These are phyloP conservation scores for Ambrosiella beaveri DNA, from an alignment of 2,329 filamentous ascomycete genomes.

Conservation along the genomic window DNA sequence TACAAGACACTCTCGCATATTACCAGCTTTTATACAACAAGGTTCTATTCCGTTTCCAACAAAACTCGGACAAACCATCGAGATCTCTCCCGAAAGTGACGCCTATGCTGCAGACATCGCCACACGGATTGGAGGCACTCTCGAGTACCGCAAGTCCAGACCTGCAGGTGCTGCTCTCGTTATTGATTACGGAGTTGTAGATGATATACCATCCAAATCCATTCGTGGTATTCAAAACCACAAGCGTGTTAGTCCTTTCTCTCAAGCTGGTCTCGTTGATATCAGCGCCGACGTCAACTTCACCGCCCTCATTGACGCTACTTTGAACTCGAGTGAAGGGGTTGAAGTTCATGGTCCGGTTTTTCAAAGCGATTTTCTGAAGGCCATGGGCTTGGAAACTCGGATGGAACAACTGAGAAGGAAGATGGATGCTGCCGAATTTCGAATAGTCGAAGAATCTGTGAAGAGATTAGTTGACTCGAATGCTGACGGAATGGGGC, in stretches of 20 bases:
- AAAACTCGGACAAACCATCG: slow-evolving; percentile 51
- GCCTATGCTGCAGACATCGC: slow-evolving; percentile 71
- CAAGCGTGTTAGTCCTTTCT: slow-evolving; percentile 59
- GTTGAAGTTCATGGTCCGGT: slow-evolving; percentile 89
- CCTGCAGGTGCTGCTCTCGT: slow-evolving; percentile 83
- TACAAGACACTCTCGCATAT: slow-evolving; percentile 69
- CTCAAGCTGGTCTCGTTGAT: slow-evolving; percentile 66
- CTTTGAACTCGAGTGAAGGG: slow-evolving; percentile 53
- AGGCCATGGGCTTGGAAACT: slow-evolving; percentile 66
- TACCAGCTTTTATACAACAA: slow-evolving; percentile 65
- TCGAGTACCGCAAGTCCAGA: slow-evolving; percentile 33
- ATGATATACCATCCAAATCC: slow-evolving; percentile 70
- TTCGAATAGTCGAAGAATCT: slow-evolving; percentile 47
- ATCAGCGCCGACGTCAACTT: slow-evolving; percentile 92
- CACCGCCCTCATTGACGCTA: slow-evolving; percentile 64
- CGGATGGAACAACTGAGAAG: slow-evolving; percentile 47
- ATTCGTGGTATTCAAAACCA: slow-evolving; percentile 77
- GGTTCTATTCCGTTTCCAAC: slow-evolving; percentile 56
- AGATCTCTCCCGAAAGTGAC: slow-evolving; percentile 76
- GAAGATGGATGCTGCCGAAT: slow-evolving; percentile 27
- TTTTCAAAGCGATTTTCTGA: slow-evolving; percentile 65
- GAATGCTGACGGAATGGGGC: slow-evolving; percentile 76
- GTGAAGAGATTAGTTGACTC: slow-evolving; percentile 75
- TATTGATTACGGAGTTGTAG: slow-evolving; percentile 71
- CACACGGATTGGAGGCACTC: slow-evolving; percentile 58